A percentile compares a stretch with the other conserved stretches of the same genome.
phyloP scores from a whole-genome alignment of 495 filamentous ascomycete species.

The Penicillium alfredii region DNA sequence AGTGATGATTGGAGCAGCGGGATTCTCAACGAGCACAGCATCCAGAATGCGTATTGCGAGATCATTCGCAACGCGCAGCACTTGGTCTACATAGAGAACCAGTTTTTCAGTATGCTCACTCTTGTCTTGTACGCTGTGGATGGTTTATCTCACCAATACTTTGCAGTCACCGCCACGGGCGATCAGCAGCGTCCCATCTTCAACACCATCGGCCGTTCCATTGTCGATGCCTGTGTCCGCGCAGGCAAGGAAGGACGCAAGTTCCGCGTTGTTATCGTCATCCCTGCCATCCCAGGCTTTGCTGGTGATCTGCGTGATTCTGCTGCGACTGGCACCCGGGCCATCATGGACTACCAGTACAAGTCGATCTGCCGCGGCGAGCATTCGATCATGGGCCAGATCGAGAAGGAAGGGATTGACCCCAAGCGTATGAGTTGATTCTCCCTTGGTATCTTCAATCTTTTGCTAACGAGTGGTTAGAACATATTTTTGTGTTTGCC shows the following conservation, averaged over 20 bases:
- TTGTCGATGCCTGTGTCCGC: conserved; percentile 80
- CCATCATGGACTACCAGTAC: conserved; percentile 99
- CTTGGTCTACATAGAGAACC: conserved; percentile 96
- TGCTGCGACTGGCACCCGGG: conserved; percentile 77
- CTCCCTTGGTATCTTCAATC: neutral
- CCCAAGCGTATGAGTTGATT: conserved; percentile 42
- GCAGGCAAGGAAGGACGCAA: conserved; percentile 81
- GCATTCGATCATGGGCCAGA: conserved; percentile 78
- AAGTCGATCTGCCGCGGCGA: conserved; percentile 90
- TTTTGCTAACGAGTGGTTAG: conserved; percentile 9
- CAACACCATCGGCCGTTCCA: conserved; percentile 79
- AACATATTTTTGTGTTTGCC: conserved; percentile 90
- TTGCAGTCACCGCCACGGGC: conserved; percentile 75
- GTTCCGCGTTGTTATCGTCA: conserved; percentile 84
- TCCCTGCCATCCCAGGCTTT: conserved; percentile 89
- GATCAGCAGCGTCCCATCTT: conserved; percentile 77
- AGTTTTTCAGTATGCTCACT: conserved; percentile 69
- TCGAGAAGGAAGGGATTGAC: conserved; percentile 71
- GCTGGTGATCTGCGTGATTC: conserved; percentile 81
- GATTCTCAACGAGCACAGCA: conserved; percentile 80
- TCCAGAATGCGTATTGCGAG: conserved; percentile 87
- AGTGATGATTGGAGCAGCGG: conserved; percentile 95
- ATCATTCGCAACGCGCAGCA: conserved; percentile 79
- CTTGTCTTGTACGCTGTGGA: conserved; percentile 1
- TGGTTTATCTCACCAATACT: too few relatives aligned